These are phyloP conservation scores for Osmozyma mogii DNA, from an alignment of 805 yeast species.

Conservation along the genomic window DNA sequence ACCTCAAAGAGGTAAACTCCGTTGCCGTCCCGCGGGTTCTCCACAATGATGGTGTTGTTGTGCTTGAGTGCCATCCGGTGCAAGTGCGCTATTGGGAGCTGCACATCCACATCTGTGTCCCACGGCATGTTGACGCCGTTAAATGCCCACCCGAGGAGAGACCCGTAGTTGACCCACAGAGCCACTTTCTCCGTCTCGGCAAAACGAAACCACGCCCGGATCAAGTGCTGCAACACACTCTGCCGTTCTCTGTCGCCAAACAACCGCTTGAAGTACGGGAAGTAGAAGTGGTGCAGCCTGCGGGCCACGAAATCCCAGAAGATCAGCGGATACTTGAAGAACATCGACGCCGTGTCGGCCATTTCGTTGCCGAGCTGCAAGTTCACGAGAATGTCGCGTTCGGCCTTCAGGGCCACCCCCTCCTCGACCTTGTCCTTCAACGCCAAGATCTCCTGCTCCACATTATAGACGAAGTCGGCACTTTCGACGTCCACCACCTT, in stretches of 20 bases:
- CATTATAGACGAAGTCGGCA: too few species aligned
- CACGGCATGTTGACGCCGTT: conserved; percentile 15
- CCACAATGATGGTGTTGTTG: conserved; percentile 10
- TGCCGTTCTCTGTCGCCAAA: conserved; percentile 30
- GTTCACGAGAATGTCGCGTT: too few species aligned
- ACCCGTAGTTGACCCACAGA: conserved; percentile 24
- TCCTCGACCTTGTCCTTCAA: too few species aligned
- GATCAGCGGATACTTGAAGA: neutral
- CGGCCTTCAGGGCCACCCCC: too few species aligned
- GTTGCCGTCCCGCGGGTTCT: conserved; percentile 13
- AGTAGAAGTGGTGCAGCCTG: neutral
- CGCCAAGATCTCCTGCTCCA: too few species aligned
- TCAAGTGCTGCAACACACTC: conserved; percentile 29
- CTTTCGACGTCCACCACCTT: conserved; percentile 12
- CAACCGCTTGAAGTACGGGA: conserved; percentile 29
- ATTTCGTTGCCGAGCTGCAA: too few species aligned
- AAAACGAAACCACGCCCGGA: conserved; percentile 30
- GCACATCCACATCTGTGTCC: conserved; percentile 15
- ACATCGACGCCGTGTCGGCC: too few species aligned
- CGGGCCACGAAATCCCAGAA: neutral
- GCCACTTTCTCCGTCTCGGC: conserved; percentile 22
- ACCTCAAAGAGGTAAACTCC: conserved; percentile 14
- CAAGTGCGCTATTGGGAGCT: conserved; percentile 11
- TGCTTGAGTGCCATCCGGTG: conserved; percentile 8
- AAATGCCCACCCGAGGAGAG: conserved; percentile 14